A percentile compares a stretch with the other conserved stretches of the same genome.
Conservation (phyloP, 148 eudicot genomes). For the Linanthus parryae region DNA sequence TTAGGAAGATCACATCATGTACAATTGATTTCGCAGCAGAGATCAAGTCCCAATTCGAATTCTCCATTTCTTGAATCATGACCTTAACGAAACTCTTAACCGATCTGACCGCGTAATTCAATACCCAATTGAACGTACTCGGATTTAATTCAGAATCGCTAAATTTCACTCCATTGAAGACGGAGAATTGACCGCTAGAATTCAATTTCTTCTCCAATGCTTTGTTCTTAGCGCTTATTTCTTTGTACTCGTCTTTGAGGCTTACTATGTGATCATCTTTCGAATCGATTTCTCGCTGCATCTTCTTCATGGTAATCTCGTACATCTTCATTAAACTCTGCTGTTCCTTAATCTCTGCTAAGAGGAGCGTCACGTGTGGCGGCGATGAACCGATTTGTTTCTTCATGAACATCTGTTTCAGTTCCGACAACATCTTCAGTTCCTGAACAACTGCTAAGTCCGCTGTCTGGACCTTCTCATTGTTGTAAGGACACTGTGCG, state of each 20-base stretch:
- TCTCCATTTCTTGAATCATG: constrained; percentile 66
- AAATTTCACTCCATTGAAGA: constrained; percentile 30
- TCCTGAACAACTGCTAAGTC: constrained; percentile 63
- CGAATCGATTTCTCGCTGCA: constrained; percentile 38
- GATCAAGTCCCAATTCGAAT: constrained; percentile 58
- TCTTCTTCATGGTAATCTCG: constrained; percentile 72
- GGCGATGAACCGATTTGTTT: constrained; percentile 60
- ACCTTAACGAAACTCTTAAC: constrained; percentile 58
- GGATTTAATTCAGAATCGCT: constrained; percentile 19
- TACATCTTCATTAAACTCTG: constrained; percentile 77
- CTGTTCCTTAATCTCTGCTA: constrained; percentile 88
- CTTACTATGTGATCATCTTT: constrained; percentile 24
- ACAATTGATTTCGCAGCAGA: constrained; percentile 58
- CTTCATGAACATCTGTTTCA: constrained; percentile 45
- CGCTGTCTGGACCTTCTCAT: constrained; percentile 48
- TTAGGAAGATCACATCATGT: constrained; percentile 22
- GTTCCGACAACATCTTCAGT: constrained; percentile 47
- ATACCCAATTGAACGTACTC: constrained; percentile 40
- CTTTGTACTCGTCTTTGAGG: constrained; percentile 25
- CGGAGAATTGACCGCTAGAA: constrained; percentile 45
- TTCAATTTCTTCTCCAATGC: constrained; percentile 44
- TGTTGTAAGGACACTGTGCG: constrained; percentile 74
- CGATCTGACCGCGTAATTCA: constrained; percentile 46
- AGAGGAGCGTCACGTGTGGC: constrained; percentile 58
- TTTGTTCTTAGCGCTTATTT: constrained; percentile 21